Conservation (phyloP, 768 basidiomycete genomes). For the Hirschioporus abietinus region DNA sequence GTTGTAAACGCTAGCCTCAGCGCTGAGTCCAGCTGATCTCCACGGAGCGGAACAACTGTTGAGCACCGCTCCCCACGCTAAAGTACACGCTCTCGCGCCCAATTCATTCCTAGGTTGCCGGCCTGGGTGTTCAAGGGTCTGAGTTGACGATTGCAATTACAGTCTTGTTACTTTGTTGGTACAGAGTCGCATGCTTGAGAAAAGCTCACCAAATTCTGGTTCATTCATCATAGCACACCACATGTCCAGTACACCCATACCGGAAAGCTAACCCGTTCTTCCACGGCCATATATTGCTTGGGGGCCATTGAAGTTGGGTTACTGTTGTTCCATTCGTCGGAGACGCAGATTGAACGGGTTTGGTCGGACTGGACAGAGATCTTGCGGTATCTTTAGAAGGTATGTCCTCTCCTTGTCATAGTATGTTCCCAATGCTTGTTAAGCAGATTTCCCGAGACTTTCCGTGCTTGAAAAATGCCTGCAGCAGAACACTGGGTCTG, state of each 20-base stretch:
- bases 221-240: neutral
- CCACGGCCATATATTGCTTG: neutral
- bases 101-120: neutral
- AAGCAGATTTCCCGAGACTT: neutral
- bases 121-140: neutral
- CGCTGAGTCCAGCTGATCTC: neutral
- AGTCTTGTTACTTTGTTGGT: neutral
- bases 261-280: neutral
- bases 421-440: neutral
- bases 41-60: neutral
- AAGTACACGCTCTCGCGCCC: neutral
- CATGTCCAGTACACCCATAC: neutral
- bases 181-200: neutral
- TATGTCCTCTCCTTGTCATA: neutral
- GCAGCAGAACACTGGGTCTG: neutral
- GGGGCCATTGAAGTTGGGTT: neutral
- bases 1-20: neutral
- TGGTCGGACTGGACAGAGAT: neutral
- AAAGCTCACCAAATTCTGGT: neutral
- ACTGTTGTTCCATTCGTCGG: neutral
- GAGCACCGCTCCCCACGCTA: neutral
- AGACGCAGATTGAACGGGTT: neutral
- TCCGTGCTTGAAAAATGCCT: neutral
- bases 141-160: neutral
- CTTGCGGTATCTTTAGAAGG: no score